Conservation (phyloP, 306 rosid species). For the Castanea mollissima region DNA sequence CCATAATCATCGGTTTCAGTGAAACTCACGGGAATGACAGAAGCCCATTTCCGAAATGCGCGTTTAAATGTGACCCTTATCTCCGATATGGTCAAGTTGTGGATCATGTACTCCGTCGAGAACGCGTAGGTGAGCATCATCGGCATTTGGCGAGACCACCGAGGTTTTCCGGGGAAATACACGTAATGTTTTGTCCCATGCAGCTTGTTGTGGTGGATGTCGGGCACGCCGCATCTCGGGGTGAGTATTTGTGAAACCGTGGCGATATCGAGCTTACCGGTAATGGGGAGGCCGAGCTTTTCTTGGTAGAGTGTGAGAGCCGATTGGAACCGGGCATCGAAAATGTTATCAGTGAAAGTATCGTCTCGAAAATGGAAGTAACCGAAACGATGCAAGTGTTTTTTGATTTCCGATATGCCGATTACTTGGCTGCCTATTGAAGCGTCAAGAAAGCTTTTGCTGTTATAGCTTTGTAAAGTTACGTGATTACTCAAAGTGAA, state of each 20-base stretch:
- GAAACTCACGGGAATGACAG: conserved; percentile 68
- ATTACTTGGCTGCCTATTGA: conserved; percentile 20
- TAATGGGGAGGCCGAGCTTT: conserved; percentile 46
- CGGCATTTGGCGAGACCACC: conserved; percentile 64
- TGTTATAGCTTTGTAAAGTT: conserved; percentile 6
- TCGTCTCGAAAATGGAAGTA: conserved; percentile 19
- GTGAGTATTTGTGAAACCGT: conserved; percentile 41
- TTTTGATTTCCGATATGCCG: conserved; percentile 44
- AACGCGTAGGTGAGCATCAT: conserved; percentile 66
- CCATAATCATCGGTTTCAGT: conserved; percentile 44
- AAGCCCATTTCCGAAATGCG: conserved; percentile 62
- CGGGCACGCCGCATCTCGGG: conserved; percentile 63
- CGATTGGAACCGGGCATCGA: conserved; percentile 32
- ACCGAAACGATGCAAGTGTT: conserved; percentile 47
- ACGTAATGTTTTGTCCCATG: conserved; percentile 40
- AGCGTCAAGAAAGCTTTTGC: conserved; percentile 20
- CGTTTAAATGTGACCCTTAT: conserved; percentile 38
- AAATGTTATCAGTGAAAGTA: conserved; percentile 20
- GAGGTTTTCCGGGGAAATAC: conserved; percentile 67
- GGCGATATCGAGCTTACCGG: conserved; percentile 48
- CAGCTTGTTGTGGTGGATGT: neutral
- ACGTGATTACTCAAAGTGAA: neutral
- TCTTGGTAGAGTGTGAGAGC: conserved; percentile 39
- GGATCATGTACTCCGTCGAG: conserved; percentile 38
- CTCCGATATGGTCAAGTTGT: conserved; percentile 36